Evolutionary conservation across 2,329 filamentous ascomycete genomes (phyloP).

Genomic region (Dothiorella sarmentorum): DNA sequence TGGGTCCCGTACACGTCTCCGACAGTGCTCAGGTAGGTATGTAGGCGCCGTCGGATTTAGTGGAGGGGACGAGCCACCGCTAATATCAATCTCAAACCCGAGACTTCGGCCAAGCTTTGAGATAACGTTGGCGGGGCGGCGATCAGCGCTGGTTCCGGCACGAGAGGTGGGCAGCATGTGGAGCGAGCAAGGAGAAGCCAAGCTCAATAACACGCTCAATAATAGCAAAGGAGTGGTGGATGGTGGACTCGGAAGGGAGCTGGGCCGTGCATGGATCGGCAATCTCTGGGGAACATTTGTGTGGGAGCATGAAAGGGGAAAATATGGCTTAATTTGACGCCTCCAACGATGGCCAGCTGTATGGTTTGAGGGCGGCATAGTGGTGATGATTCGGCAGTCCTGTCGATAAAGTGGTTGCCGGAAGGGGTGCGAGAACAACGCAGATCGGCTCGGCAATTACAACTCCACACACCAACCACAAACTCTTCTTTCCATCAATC

Average conservation of each 20-base stretch:
- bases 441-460: background rate
- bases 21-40: background rate
- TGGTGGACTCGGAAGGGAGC: background rate
- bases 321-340: background rate
- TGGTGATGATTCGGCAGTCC: background rate
- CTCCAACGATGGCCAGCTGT: background rate
- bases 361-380: background rate
- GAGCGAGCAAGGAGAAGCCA: no score
- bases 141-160: background rate
- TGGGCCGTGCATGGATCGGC: background rate
- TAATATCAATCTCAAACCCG: background rate
- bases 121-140: background rate
- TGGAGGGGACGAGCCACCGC: background rate
- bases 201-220: no score
- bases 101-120: background rate
- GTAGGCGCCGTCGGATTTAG: background rate
- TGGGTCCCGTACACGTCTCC: no score
- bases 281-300: background rate
- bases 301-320: background rate
- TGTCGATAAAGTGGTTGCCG: background rate
- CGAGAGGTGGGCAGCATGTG: background rate
- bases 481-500: background rate
- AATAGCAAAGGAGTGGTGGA: background rate
- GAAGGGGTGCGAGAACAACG: background rate
- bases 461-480: background rate